phyloP scores from a whole-genome alignment of 495 filamentous ascomycete genomes.

The Aspergillus conjunctus region DNA sequence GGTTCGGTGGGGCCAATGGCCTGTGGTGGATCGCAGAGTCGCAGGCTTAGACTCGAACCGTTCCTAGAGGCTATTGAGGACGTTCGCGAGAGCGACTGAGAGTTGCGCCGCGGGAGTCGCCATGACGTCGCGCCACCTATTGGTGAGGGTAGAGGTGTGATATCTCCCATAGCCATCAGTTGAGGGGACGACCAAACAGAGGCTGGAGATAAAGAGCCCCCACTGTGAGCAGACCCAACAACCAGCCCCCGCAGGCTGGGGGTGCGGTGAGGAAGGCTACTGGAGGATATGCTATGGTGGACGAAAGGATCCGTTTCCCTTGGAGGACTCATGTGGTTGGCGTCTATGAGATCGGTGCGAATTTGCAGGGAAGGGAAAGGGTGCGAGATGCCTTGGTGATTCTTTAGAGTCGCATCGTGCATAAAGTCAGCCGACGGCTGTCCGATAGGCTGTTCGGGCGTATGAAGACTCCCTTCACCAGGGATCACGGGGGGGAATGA shows the following conservation, averaged over 20 bases:
- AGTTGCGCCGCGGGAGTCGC: conserved; percentile 47
- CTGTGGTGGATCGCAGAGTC: conserved; percentile 46
- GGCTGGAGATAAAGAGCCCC: conserved; percentile 60
- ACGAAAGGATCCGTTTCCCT: conserved; percentile 37
- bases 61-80: conserved; percentile 42
- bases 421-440: conserved; percentile 10
- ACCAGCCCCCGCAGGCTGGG: conserved; percentile 53
- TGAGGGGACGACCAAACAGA: conserved; percentile 68
- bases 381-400: conserved; percentile 6
- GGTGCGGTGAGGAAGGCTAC: conserved; percentile 49
- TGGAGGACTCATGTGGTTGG: conserved; percentile 32
- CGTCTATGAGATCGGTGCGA: conserved; percentile 41
- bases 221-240: conserved; percentile 42
- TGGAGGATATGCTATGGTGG: conserved; percentile 46
- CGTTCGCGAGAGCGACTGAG: conserved; percentile 46
- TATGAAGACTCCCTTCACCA: conserved; percentile 15
- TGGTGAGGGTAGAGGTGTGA: conserved; percentile 92
- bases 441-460: conserved; percentile 14
- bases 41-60: conserved; percentile 40
- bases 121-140: conserved; percentile 74
- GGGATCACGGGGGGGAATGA: conserved; percentile 19
- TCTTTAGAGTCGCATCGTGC: conserved; percentile 19
- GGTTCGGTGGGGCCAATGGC: conserved; percentile 35
- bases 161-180: conserved; percentile 79
- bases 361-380: conserved; percentile 45